phyloP scores from a whole-genome alignment of 2,329 filamentous ascomycete genomes.

The Magnaporthiopsis poae region DNA sequence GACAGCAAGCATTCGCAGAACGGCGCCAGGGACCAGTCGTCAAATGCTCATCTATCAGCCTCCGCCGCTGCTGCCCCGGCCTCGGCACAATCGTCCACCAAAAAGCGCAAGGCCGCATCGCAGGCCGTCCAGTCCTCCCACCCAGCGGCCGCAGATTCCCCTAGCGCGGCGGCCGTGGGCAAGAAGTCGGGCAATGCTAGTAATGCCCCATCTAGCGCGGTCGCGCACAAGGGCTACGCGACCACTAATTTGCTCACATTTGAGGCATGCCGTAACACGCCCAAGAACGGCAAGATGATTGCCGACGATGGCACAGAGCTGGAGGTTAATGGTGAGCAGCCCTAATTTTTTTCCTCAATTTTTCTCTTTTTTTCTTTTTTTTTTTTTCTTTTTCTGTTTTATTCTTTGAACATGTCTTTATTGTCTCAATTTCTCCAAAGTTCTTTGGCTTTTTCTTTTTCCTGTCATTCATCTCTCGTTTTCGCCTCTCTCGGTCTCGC shows the following conservation, averaged over 20 bases:
- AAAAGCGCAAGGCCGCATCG: constrained; percentile 73
- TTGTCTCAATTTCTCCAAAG: no score
- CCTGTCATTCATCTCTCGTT: neutral
- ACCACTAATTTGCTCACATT: constrained; percentile 87
- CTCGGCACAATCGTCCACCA: constrained; percentile 49
- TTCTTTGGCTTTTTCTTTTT: neutral
- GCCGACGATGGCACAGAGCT: constrained; percentile 85
- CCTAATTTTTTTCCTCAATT: neutral
- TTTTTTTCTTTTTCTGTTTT: neutral
- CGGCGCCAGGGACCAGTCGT: constrained; percentile 25
- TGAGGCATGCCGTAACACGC: constrained; percentile 55
- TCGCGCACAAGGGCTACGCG: constrained; percentile 30
- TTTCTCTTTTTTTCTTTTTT: constrained; percentile 1
- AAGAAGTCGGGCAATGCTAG: constrained; percentile 4
- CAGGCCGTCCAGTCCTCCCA: constrained; percentile 19
- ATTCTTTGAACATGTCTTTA: neutral
- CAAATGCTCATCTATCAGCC: constrained; percentile 5
- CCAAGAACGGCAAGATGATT: constrained; percentile 68
- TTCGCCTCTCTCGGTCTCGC: constrained; percentile 4
- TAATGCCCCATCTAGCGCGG: neutral
- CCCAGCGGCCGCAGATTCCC: constrained; percentile 16
- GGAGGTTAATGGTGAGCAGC: constrained; percentile 68
- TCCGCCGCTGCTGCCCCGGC: constrained; percentile 5
- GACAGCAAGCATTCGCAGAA: constrained; percentile 29
- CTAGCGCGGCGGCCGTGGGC: neutral